phyloP scores from a whole-genome alignment of 176 grass and related monocot species.

The Oryza meridionalis region DNA sequence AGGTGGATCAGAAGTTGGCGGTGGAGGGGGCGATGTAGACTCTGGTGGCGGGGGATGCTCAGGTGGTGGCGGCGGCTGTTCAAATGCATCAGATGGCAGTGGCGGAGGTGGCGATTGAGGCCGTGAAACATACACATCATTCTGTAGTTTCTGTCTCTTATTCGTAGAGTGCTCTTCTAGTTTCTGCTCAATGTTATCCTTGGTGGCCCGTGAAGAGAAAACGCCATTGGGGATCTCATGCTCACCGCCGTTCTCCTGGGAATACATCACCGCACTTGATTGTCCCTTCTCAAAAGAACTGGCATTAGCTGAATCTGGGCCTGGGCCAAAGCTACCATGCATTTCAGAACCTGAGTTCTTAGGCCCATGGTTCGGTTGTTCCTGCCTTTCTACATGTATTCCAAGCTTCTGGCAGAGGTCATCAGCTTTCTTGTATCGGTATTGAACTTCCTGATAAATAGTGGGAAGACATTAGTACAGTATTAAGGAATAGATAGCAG shows the following conservation, averaged over 20 bases:
- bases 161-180: conserved; percentile 36
- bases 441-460: conserved; percentile 63
- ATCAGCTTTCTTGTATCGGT: conserved; percentile 55
- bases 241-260: conserved; percentile 38
- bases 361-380: conserved; percentile 29
- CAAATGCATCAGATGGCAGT: conserved; percentile 47
- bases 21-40: conserved; percentile 29
- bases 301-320: conserved; percentile 40
- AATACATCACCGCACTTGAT: conserved; percentile 40
- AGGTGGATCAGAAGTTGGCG: conserved; percentile 21
- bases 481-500: background rate
- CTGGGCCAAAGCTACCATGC: conserved; percentile 23
- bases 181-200: conserved; percentile 41
- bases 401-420: conserved; percentile 48
- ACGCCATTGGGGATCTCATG: conserved; percentile 38
- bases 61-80: conserved; percentile 55
- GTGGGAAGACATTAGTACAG: conserved; percentile 39
- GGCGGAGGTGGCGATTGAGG: conserved; percentile 40
- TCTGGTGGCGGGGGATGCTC: conserved; percentile 45
- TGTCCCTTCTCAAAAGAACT: conserved; percentile 47
- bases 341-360: conserved; percentile 33
- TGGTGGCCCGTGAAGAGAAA: conserved; percentile 55
- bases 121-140: conserved; percentile 35
- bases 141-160: conserved; percentile 55
- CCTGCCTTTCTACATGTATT: conserved; percentile 34